These are phyloP conservation scores for Sporothrix curviconia DNA, from an alignment of 2,329 filamentous ascomycete genomes.

Conservation along the genomic window DNA sequence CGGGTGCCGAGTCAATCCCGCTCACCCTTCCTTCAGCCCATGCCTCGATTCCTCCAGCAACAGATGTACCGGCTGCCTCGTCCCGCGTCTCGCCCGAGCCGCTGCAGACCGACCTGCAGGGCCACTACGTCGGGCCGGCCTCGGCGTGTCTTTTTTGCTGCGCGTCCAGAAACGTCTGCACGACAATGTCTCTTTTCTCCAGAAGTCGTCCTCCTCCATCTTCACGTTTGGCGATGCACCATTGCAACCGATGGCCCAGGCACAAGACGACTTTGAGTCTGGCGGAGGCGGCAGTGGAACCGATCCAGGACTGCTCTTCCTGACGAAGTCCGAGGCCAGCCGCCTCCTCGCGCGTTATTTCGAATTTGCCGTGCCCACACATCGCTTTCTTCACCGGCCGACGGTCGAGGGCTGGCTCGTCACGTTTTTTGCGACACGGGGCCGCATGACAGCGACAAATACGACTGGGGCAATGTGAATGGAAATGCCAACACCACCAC, in stretches of 20 bases:
- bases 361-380: slow-evolving; percentile 36
- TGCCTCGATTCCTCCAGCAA: neutral
- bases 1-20: neutral
- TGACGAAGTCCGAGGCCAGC: neutral
- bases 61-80: slow-evolving; percentile 15
- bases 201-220: slow-evolving; percentile 33
- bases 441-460: neutral
- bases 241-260: slow-evolving; percentile 1
- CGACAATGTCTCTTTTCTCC: slow-evolving; percentile 31
- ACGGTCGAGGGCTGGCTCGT: slow-evolving; percentile 37
- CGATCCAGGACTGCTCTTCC: neutral
- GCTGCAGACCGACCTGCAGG: slow-evolving; percentile 38
- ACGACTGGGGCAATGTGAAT: neutral
- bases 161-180: slow-evolving; percentile 44
- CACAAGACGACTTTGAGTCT: neutral
- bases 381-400: slow-evolving; percentile 37
- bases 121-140: slow-evolving; percentile 40
- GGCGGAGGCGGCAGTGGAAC: neutral
- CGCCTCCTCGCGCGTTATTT: slow-evolving; percentile 28
- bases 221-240: slow-evolving; percentile 43
- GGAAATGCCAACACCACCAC: neutral
- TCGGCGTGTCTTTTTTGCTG: slow-evolving; percentile 42
- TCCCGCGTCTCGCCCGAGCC: slow-evolving; percentile 40
- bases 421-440: slow-evolving; percentile 40
- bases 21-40: neutral